These are phyloP conservation scores for Trichosporon sp. DNA, from an alignment of 1,284 basidiomycete genomes.

Conservation along the genomic window DNA sequence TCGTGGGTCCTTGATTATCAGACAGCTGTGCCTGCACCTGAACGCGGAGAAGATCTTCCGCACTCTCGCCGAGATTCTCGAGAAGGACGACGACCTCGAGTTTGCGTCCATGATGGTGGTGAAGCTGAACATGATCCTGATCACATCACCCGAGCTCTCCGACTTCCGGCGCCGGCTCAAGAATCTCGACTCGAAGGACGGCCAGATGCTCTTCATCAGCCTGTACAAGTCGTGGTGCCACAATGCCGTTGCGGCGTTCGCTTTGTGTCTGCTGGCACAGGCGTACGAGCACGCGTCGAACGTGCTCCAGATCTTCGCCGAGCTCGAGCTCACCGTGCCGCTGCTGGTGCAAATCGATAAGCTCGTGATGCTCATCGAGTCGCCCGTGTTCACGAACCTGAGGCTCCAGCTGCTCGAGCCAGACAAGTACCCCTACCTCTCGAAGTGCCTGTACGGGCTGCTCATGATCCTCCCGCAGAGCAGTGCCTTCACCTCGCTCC, in stretches of 20 bases:
- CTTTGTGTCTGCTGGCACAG: conserved; percentile 91
- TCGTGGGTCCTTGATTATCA: conserved; percentile 91
- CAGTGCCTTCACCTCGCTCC: conserved; percentile 90
- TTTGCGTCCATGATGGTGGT: conserved; percentile 97
- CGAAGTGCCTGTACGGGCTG: conserved; percentile 96
- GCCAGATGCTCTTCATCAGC: conserved; percentile 84
- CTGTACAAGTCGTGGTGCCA: conserved; percentile 98
- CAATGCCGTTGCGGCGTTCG: conserved; percentile 94
- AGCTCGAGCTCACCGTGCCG: conserved; percentile 92
- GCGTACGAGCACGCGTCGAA: conserved; percentile 99
- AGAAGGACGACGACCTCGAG: conserved; percentile 97
- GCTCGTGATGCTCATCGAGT: conserved; percentile 96
- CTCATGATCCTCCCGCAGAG: conserved; percentile 98
- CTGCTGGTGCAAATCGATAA: conserved; percentile 97
- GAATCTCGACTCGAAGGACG: conserved; percentile 92
- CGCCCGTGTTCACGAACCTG: conserved; percentile 97
- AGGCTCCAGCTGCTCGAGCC: conserved; percentile 95
- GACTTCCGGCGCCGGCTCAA: conserved; percentile 92
- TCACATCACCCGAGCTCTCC: conserved; percentile 90
- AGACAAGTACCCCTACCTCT: conserved; percentile 91
- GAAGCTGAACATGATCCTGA: conserved; percentile 94
- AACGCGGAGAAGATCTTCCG: conserved; percentile 95
- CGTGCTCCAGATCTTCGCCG: conserved; percentile 94
- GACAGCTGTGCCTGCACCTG: conserved; percentile 90
- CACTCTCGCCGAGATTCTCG: conserved; percentile 93